These are phyloP conservation scores for Vaccinium macrocarpon DNA, from an alignment of 148 eudicot species.

Conservation along the genomic window DNA sequence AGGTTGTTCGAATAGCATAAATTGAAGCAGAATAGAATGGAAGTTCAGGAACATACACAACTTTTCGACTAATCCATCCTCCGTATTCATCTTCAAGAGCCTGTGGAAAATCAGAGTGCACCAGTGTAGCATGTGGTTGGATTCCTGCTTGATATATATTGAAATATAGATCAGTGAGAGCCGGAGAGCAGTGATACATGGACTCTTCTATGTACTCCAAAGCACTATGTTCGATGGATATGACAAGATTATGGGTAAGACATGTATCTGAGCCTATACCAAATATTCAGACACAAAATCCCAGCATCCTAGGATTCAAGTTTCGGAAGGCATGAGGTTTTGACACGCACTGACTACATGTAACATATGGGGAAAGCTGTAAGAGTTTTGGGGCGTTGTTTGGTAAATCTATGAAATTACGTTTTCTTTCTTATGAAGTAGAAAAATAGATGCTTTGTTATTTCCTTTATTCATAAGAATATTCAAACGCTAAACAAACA, in stretches of 20 bases:
- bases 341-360: neutral
- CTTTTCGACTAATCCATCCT: constrained; percentile 47
- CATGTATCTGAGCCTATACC: neutral
- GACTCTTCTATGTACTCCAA: neutral
- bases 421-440: neutral
- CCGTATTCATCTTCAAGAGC: constrained; percentile 72
- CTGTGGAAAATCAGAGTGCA: constrained; percentile 58
- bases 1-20: neutral
- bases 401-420: neutral
- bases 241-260: neutral
- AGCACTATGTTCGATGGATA: neutral
- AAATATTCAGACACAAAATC: neutral
- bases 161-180: neutral
- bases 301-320: neutral
- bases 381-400: neutral
- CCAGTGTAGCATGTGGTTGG: constrained; percentile 63
- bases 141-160: constrained; percentile 41
- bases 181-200: neutral
- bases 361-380: neutral
- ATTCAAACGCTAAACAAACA: constrained; percentile 14
- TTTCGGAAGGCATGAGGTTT: neutral
- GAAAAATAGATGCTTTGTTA: neutral
- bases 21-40: neutral
- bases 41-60: constrained; percentile 37
- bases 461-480: neutral